Percentiles rank a stretch among this genome's conserved stretches.
Evolutionary conservation across 306 rosid genomes (phyloP).

Genomic region (Pterocarpus santalinus): DNA sequence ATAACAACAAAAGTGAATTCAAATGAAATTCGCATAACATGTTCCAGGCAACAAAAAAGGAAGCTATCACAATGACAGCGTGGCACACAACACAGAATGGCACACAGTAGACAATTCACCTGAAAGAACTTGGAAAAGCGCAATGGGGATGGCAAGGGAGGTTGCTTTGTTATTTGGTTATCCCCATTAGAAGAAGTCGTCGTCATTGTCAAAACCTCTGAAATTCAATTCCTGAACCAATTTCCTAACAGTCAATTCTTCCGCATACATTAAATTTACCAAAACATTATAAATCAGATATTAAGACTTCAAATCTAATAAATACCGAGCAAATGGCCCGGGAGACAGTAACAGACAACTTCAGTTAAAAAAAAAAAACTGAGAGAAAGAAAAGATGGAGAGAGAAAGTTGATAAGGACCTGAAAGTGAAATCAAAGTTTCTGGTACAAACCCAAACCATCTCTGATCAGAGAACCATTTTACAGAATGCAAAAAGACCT

Average conservation of each 20-base stretch:
- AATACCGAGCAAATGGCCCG: background rate
- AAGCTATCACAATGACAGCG: conserved; percentile 26
- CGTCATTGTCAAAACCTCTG: conserved; percentile 55
- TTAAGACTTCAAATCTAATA: too few relatives aligned
- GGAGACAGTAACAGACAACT: background rate
- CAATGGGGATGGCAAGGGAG: conserved; percentile 78
- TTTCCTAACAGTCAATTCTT: conserved; percentile 8
- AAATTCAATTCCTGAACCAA: conserved; percentile 41
- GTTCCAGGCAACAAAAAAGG: background rate
- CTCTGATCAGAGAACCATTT: conserved; percentile 46
- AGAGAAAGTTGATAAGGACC: conserved; percentile 24
- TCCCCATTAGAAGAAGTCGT: conserved; percentile 61
- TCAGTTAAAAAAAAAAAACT: background rate
- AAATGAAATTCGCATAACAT: background rate
- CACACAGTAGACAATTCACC: conserved; percentile 41
- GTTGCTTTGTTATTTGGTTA: conserved; percentile 60
- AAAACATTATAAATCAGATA: background rate
- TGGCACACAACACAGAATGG: too few relatives aligned
- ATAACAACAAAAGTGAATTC: background rate
- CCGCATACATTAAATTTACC: too few relatives aligned
- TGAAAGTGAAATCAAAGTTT: conserved; percentile 26
- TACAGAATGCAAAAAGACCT: conserved; percentile 48
- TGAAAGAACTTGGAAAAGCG: conserved; percentile 79
- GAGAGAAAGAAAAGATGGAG: background rate
- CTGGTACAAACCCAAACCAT: conserved; percentile 44